phyloP scores from a whole-genome alignment of 164 flowering plant genomes.

The Tetrastigma voinierianum region DNA sequence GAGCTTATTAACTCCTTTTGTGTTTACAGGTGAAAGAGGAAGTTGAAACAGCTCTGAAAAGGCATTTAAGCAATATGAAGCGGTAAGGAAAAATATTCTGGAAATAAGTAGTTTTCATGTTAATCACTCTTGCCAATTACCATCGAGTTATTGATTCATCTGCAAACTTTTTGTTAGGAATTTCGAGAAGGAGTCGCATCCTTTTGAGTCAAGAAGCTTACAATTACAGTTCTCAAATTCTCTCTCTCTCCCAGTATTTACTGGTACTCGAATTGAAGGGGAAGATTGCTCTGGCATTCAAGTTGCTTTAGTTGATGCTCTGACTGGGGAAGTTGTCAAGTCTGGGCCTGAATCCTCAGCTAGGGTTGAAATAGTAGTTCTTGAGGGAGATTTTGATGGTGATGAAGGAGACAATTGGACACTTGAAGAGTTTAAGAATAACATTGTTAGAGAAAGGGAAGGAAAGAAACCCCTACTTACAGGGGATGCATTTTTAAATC shows the following conservation, averaged over 20 bases:
- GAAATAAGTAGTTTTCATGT: slow-evolving; percentile 4
- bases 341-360: slow-evolving; percentile 47
- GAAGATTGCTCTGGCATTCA: slow-evolving; percentile 46
- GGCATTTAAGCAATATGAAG: slow-evolving; percentile 33
- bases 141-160: slow-evolving; percentile 1
- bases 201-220: slow-evolving; percentile 52
- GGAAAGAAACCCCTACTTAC: slow-evolving; percentile 61
- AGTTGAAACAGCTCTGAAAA: slow-evolving; percentile 53
- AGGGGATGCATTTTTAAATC: slow-evolving; percentile 53
- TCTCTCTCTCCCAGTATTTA: slow-evolving; percentile 74
- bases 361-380: slow-evolving; percentile 55
- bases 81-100: slow-evolving; percentile 25
- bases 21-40: slow-evolving; percentile 59
- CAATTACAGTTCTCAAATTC: slow-evolving; percentile 52
- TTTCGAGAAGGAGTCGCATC: slow-evolving; percentile 39
- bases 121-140: not conserved
- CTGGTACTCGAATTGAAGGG: slow-evolving; percentile 79
- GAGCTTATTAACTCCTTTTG: no score
- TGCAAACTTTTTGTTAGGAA: slow-evolving; percentile 31
- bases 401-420: slow-evolving; percentile 54
- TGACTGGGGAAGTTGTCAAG: slow-evolving; percentile 32
- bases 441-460: slow-evolving; percentile 55
- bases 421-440: slow-evolving; percentile 49
- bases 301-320: slow-evolving; percentile 55
- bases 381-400: slow-evolving; percentile 63